These are phyloP conservation scores for Arxiozyma heterogenica DNA, from an alignment of 1,139 yeast genomes.

Conservation along the genomic window DNA sequence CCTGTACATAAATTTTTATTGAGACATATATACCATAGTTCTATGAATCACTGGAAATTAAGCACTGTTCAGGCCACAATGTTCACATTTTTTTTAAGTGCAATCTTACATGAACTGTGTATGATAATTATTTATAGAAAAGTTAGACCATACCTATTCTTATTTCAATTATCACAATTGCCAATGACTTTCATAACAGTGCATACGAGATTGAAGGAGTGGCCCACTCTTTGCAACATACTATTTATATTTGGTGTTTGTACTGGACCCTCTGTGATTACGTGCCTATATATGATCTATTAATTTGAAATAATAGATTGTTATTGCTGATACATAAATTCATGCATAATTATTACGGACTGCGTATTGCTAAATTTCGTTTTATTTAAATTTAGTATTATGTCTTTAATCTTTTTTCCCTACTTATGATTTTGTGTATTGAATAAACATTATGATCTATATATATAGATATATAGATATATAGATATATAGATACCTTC, in stretches of 20 bases:
- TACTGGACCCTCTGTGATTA: constrained; percentile 79
- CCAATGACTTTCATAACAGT: constrained; percentile 31
- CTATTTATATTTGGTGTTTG: constrained; percentile 84
- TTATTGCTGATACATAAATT: neutral
- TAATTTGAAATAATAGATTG: constrained; percentile 21
- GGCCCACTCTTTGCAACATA: constrained; percentile 51
- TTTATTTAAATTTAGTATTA: neutral
- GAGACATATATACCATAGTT: constrained; percentile 83
- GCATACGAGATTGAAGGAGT: constrained; percentile 6
- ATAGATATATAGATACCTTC: no score
- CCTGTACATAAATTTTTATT: constrained; percentile 81
- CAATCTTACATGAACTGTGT: constrained; percentile 75
- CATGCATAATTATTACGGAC: no score
- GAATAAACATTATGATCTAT: neutral
- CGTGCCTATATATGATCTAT: constrained; percentile 68
- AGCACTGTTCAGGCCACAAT: constrained; percentile 57
- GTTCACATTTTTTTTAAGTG: constrained; percentile 69
- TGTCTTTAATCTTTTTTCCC: neutral
- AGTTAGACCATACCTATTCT: constrained; percentile 67
- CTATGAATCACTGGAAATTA: constrained; percentile 61
- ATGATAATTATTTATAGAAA: constrained; percentile 76
- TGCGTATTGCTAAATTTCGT: neutral
- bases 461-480: no score
- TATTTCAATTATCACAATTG: constrained; percentile 63
- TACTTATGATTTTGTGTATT: no score